Base-by-base conservation (phyloP, 208 protist genomes). In the Phytomonas serpens region DNA sequence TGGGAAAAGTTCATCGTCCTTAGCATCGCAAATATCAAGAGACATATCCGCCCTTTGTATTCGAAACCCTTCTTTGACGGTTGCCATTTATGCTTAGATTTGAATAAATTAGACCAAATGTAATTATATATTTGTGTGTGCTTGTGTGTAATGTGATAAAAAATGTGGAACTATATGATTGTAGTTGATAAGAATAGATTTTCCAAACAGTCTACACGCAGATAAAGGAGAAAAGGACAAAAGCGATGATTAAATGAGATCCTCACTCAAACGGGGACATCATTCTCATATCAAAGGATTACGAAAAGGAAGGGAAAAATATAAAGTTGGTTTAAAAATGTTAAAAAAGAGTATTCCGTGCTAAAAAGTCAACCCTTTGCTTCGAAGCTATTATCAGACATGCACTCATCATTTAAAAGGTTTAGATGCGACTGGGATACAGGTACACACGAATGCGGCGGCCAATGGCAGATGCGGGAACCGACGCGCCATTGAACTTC, bases 351-450 rank as follows among this genome's bases (percentile, higher is more conserved):
- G 23, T 40, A 30, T 61, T 70, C 67, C 4, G 40, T 16, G 40
- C 40, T 47, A 47, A 47, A 47, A 47, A 47, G 40, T 47, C 40
- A 47, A 47, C 40, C 40, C 40, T 47, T 47, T 47, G 40, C 14
- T 47, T 47, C 40, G 40, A 47, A 47, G 40, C 40, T 47, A 11
- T 19, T 19, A 1, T 47, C 40, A 47, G 9, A 47, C 16, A 47
- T 10, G 13, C 40, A 47, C 16, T 47, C 40, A 47, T 11, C 40
- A 47, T 11, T 47, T 11, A 11, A 3, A 47, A 11, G 40, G 16
- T 36, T 98, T 99, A 99, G 74, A 99, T 97, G 76, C 82, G 75
- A 84, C 95, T 98, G 51, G 98, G 98, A 88, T 98, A 99, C 33
- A 99, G 85, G 86, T 99, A 98, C 61, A 99, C 98, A 72, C 98